Conservation (phyloP, 192 early-diverging fungal species). For the Backusella parvicylindrica region DNA sequence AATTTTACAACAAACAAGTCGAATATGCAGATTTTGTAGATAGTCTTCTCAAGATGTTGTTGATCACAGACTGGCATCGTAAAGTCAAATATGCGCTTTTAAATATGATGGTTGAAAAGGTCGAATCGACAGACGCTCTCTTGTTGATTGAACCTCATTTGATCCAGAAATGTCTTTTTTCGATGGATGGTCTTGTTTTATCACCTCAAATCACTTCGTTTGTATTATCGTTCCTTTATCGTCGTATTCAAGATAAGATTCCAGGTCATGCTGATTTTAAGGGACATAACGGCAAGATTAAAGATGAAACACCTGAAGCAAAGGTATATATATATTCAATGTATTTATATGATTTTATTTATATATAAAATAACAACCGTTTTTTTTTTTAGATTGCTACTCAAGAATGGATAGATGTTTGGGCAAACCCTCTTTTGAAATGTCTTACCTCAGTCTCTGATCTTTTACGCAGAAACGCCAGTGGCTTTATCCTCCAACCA, state of each 20-base stretch:
- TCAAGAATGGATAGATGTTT: slow-evolving; percentile 45
- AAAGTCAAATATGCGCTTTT: slow-evolving; percentile 82
- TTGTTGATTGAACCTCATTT: slow-evolving; percentile 58
- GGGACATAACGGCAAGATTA: slow-evolving; percentile 11
- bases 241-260: slow-evolving; percentile 24
- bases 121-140: slow-evolving; percentile 48
- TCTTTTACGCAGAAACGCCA: slow-evolving; percentile 52
- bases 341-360: no score
- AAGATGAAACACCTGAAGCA: neutral
- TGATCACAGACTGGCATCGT: slow-evolving; percentile 76
- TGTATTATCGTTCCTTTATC: slow-evolving; percentile 40
- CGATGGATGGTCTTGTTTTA: slow-evolving; percentile 54
- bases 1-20: slow-evolving; percentile 10
- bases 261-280: slow-evolving; percentile 13
- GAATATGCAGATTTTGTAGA: slow-evolving; percentile 46
- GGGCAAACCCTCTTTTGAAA: slow-evolving; percentile 53
- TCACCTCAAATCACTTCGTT: slow-evolving; percentile 45
- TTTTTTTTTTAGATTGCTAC: slow-evolving; percentile 17
- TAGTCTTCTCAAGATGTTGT: slow-evolving; percentile 60
- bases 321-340: slow-evolving; percentile 18
- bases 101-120: slow-evolving; percentile 52
- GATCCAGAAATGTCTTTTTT: slow-evolving; percentile 55
- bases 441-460: slow-evolving; percentile 50
- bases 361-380: no score
- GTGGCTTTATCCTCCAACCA: slow-evolving; percentile 48